A percentile compares a stretch with the other conserved stretches of the same genome.
These are phyloP conservation scores for Alternaria arborescens DNA, from an alignment of 2,329 filamentous ascomycete genomes.

Conservation along the genomic window DNA sequence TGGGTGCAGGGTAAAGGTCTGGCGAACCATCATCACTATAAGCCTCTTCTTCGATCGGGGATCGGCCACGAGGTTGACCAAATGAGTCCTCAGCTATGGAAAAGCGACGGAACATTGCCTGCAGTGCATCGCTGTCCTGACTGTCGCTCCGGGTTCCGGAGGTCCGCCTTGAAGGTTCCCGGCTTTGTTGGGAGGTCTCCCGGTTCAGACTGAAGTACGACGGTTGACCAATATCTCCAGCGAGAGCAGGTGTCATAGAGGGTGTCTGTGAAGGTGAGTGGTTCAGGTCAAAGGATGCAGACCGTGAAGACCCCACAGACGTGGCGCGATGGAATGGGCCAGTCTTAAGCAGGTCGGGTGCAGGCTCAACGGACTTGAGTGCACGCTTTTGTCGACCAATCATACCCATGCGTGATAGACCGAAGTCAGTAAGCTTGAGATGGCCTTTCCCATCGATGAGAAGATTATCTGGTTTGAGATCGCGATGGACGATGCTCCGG, in stretches of 20 bases:
- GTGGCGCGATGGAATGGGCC: conserved; percentile 87
- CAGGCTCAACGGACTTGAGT: conserved; percentile 78
- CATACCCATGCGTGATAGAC: conserved; percentile 94
- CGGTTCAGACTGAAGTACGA: conserved; percentile 88
- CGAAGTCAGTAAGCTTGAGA: conserved; percentile 96
- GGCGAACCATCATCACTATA: conserved; percentile 79
- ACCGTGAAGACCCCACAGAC: conserved; percentile 89
- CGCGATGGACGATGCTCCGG: conserved; percentile 93
- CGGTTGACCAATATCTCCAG: conserved; percentile 75
- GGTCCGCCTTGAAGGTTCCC: conserved; percentile 70
- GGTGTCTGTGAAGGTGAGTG: conserved; percentile 87
- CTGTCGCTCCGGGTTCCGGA: conserved; percentile 92
- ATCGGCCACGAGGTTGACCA: conserved; percentile 56
- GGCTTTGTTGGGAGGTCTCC: conserved; percentile 62
- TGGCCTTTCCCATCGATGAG: conserved; percentile 97
- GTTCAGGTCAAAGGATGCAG: conserved; percentile 87
- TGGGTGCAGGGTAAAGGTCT: conserved; percentile 74
- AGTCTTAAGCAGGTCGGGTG: conserved; percentile 89
- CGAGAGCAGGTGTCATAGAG: conserved; percentile 81
- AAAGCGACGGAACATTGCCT: conserved; percentile 82
- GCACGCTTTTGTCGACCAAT: conserved; percentile 96
- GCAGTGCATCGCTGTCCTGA: conserved; percentile 84
- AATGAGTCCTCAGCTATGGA: conserved; percentile 57
- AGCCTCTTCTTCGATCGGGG: conserved; percentile 76
- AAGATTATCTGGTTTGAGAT: conserved; percentile 96